These are phyloP conservation scores for rapeseed (Brassica napus) DNA, from an alignment of 345 rosid species.

Conservation along the genomic window DNA sequence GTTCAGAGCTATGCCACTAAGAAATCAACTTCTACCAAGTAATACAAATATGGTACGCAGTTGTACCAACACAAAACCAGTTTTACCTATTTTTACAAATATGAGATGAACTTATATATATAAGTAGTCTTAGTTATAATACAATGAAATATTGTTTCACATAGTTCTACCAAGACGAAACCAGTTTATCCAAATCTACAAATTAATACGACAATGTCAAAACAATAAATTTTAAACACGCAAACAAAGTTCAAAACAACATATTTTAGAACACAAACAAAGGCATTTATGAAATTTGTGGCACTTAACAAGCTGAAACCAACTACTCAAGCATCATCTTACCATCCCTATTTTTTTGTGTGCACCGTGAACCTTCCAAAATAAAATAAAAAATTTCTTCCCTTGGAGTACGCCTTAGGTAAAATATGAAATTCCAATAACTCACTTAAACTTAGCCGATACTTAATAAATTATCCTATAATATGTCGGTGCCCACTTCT, in stretches of 20 bases:
- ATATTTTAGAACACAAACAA: neutral
- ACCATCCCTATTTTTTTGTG: too few relatives aligned
- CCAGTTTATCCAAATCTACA: neutral
- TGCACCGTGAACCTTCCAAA: too few relatives aligned
- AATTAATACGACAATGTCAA: neutral
- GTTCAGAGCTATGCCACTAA: neutral
- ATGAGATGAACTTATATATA: neutral
- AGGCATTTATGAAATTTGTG: neutral
- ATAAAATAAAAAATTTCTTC: too few relatives aligned
- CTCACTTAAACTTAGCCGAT: too few relatives aligned
- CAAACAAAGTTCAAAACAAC: neutral
- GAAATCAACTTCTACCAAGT: neutral
- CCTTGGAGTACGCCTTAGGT: too few relatives aligned
- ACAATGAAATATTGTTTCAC: neutral
- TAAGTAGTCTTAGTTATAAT: neutral
- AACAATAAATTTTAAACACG: neutral
- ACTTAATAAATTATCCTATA: too few relatives aligned
- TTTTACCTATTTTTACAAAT: neutral
- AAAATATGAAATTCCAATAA: too few relatives aligned
- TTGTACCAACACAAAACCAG: neutral
- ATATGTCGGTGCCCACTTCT: too few relatives aligned
- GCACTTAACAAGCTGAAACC: neutral
- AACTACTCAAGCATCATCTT: neutral
- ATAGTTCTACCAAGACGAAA: neutral
- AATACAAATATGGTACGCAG: neutral